These are phyloP conservation scores for Phytophthora macrochlamydospora DNA, from an alignment of 352 stramenopile genomes.

Conservation along the genomic window DNA sequence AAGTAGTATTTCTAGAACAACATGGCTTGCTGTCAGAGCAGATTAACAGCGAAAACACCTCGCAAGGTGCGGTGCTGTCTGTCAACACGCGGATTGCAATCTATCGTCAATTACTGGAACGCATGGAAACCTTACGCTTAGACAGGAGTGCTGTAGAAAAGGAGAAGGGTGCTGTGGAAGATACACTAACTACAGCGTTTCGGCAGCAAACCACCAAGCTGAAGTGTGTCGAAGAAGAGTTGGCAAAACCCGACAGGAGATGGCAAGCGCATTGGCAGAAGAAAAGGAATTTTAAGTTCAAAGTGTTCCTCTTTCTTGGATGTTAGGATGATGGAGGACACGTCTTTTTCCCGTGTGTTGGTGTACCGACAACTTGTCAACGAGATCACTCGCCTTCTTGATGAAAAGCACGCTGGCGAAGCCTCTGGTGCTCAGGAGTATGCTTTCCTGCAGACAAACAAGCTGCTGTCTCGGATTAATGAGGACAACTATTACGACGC, in stretches of 20 bases:
- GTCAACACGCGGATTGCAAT: slow-evolving; percentile 25
- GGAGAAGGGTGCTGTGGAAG: slow-evolving; percentile 14
- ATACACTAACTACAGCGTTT: slow-evolving; percentile 7
- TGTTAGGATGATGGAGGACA: background rate
- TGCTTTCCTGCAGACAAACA: slow-evolving; percentile 19
- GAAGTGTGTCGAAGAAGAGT: slow-evolving; percentile 16
- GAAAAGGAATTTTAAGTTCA: slow-evolving; percentile 23
- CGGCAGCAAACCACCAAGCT: slow-evolving; percentile 10
- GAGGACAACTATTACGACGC: background rate
- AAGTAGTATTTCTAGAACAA: slow-evolving; percentile 24
- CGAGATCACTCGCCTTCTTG: slow-evolving; percentile 14
- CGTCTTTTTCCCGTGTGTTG: slow-evolving; percentile 14
- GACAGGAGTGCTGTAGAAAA: slow-evolving; percentile 13
- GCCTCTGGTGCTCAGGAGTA: slow-evolving; percentile 11
- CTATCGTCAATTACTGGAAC: slow-evolving; percentile 32
- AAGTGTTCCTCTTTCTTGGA: slow-evolving; percentile 18
- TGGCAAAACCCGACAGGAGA: slow-evolving; percentile 15
- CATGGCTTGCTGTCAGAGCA: slow-evolving; percentile 15
- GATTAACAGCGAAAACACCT: background rate
- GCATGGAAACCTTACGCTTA: slow-evolving; percentile 3
- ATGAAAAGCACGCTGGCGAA: slow-evolving; percentile 14
- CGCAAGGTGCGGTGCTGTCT: slow-evolving; percentile 4
- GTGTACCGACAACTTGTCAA: slow-evolving; percentile 26
- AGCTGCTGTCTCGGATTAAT: slow-evolving; percentile 5
- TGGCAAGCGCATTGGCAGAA: slow-evolving; percentile 13